Conservation (phyloP, 257 asterid genomes). For the Lycium barbarum region DNA sequence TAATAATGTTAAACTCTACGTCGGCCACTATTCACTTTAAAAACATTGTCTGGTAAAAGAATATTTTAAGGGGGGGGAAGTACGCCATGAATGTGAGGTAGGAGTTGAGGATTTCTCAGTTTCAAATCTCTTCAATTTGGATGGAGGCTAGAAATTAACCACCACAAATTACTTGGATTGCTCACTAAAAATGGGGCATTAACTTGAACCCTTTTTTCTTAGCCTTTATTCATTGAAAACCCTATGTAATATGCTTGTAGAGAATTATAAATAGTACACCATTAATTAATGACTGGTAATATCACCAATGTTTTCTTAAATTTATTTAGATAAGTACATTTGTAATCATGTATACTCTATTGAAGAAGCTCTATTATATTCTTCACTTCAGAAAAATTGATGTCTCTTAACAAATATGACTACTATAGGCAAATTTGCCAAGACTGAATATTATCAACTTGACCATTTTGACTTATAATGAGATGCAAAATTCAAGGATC, state of each 20-base stretch:
- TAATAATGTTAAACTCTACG: too few relatives aligned
- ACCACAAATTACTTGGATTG: not conserved
- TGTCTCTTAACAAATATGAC: not conserved
- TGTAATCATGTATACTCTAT: too few relatives aligned
- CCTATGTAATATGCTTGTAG: not conserved
- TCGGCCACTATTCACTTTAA: too few relatives aligned
- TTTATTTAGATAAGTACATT: not conserved
- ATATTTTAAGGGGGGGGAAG: too few relatives aligned
- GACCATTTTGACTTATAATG: conserved; percentile 18
- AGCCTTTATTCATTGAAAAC: not conserved
- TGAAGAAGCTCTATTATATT: too few relatives aligned
- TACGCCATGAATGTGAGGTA: too few relatives aligned
- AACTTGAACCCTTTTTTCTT: not conserved
- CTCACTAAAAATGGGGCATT: not conserved
- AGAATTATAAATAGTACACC: too few relatives aligned
- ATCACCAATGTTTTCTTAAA: not conserved
- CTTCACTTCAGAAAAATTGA: too few relatives aligned
- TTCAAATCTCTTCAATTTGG: not conserved
- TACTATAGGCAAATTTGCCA: not conserved
- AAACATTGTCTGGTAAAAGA: too few relatives aligned
- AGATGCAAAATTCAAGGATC: conserved; percentile 30
- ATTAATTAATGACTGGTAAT: too few relatives aligned
- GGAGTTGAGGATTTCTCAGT: not conserved
- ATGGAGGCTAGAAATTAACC: not conserved
- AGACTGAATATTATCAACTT: not conserved